Conservation (phyloP, 208 protist genomes). For the Trypanosoma rangeli region DNA sequence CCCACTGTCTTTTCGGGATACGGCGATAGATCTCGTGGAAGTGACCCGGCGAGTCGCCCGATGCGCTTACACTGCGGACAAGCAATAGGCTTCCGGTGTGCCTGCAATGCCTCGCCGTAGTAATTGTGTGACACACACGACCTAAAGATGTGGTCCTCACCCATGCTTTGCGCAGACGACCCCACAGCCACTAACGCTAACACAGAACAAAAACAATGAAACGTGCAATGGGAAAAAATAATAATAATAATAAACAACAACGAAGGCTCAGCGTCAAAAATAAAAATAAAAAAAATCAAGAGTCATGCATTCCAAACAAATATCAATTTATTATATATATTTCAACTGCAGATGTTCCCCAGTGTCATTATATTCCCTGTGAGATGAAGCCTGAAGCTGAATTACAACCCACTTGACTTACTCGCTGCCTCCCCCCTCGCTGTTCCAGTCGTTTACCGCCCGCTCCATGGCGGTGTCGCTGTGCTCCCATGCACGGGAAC, state of each 20-base stretch:
- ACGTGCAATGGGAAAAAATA: neutral
- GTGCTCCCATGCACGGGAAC: constrained; percentile 45
- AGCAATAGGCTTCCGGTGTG: constrained; percentile 26
- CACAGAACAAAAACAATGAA: neutral
- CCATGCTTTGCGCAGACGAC: neutral
- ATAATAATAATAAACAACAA: neutral
- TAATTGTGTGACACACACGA: constrained; percentile 45
- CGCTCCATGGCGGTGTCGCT: neutral
- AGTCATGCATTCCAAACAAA: too few species aligned
- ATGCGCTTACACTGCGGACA: constrained; percentile 58
- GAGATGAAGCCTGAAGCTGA: neutral
- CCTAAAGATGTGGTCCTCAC: constrained; percentile 26
- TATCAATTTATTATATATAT: constrained; percentile 10
- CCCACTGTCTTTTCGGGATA: constrained; percentile 27
- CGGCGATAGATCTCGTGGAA: constrained; percentile 66
- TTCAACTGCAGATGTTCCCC: neutral
- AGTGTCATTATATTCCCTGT: neutral
- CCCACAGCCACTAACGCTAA: neutral
- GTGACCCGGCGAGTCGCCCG: constrained; percentile 47
- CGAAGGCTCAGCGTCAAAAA: neutral
- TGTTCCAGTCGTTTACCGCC: neutral
- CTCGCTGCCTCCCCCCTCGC: constrained; percentile 28
- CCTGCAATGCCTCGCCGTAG: constrained; percentile 48
- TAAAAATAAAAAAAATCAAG: constrained; percentile 9
- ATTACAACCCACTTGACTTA: constrained; percentile 1